Percentiles rank a stretch among this genome's conserved stretches.
phyloP scores from a whole-genome alignment of 2,329 filamentous ascomycete species.

The Cadophora luteo-olivacea region DNA sequence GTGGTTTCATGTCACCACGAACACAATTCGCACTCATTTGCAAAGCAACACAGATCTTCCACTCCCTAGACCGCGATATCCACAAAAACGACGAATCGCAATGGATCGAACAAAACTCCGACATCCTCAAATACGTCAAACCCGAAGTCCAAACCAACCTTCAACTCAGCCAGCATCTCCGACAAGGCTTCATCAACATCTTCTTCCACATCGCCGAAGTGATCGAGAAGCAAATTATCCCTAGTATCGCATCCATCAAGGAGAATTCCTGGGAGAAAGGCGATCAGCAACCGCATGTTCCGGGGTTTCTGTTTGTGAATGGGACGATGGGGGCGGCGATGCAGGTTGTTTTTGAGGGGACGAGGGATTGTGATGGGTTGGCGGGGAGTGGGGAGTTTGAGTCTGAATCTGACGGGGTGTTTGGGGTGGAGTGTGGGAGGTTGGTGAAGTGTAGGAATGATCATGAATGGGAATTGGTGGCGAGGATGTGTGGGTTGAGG shows the following conservation, averaged over 20 bases:
- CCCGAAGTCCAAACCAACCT: constrained; percentile 41
- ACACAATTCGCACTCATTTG: constrained; percentile 44
- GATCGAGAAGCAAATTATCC: neutral
- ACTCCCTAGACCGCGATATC: constrained; percentile 38
- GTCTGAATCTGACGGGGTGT: neutral
- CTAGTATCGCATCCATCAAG: neutral
- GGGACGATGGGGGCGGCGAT: neutral
- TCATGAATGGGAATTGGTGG: constrained; percentile 8
- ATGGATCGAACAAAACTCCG: neutral
- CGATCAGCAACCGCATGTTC: neutral
- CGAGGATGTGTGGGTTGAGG: neutral
- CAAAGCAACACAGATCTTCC: constrained; percentile 37
- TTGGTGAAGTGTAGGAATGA: constrained; percentile 8
- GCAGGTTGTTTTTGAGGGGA: constrained; percentile 1
- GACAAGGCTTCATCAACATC: constrained; percentile 46
- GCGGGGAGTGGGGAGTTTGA: neutral
- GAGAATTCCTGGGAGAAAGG: neutral
- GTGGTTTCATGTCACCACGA: constrained; percentile 48
- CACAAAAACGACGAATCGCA: constrained; percentile 12
- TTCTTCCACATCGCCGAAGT: constrained; percentile 41
- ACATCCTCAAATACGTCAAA: constrained; percentile 37
- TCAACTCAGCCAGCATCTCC: constrained; percentile 45
- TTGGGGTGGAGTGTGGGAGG: neutral
- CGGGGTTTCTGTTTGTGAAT: neutral
- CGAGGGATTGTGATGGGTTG: constrained; percentile 7